Conservation (phyloP, 1,284 basidiomycete species). For the Cronartium quercuum region DNA sequence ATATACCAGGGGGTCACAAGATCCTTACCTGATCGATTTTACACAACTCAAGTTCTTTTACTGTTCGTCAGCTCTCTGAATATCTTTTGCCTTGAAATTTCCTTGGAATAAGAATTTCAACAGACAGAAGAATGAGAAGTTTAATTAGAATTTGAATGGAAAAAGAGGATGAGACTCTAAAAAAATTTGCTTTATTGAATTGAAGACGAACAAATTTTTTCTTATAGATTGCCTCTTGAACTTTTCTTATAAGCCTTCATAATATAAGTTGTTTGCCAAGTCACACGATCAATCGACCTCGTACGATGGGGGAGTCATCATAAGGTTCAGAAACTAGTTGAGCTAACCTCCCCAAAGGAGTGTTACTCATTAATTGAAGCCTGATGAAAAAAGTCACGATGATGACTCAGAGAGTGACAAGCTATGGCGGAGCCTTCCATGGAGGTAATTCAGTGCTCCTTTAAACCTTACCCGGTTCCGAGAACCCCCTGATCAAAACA, state of each 20-base stretch:
- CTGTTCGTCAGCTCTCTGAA: too few species aligned
- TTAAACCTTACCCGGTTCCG: neutral
- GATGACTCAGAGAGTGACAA: neutral
- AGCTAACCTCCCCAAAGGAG: neutral
- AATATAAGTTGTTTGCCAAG: neutral
- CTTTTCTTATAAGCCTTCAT: neutral
- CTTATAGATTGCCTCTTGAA: neutral
- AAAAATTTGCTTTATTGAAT: too few species aligned
- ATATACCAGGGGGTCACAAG: neutral
- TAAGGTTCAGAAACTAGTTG: neutral
- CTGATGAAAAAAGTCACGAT: too few species aligned
- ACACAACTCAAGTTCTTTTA: neutral
- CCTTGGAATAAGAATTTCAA: neutral
- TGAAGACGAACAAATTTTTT: neutral
- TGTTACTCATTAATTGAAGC: too few species aligned
- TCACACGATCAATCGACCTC: too few species aligned
- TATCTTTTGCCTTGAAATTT: too few species aligned
- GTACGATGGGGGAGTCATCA: neutral
- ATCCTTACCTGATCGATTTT: neutral
- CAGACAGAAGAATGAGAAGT: neutral
- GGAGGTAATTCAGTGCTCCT: neutral
- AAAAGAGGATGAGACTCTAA: too few species aligned
- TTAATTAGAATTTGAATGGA: too few species aligned
- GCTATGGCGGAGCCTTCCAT: neutral
- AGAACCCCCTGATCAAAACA: neutral